phyloP scores from a whole-genome alignment of 192 early-diverging fungal species.

The Podila horticola region DNA sequence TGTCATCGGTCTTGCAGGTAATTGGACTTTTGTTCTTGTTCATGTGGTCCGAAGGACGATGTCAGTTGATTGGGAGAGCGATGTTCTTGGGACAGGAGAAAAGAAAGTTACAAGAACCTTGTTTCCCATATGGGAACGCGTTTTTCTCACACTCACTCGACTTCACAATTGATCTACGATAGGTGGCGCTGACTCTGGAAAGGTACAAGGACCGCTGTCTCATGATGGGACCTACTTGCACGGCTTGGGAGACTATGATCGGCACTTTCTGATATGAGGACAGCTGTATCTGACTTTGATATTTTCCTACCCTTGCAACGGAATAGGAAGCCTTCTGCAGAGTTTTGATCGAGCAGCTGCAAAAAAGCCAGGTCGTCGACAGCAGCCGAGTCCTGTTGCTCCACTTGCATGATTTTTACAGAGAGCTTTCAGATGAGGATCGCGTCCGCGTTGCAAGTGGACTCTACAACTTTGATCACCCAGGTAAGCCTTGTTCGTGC shows the following conservation, averaged over 20 bases:
- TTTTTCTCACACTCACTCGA: too few relatives aligned
- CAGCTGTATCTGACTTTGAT: too few relatives aligned
- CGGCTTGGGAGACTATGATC: background rate
- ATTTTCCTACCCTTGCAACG: too few relatives aligned
- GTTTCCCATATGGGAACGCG: too few relatives aligned
- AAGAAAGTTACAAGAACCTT: too few relatives aligned
- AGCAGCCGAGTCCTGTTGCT: conserved; percentile 62
- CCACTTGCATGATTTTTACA: conserved; percentile 75
- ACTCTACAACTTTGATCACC: conserved; percentile 76
- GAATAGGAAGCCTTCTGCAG: conserved; percentile 37
- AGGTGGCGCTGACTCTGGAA: conserved; percentile 50
- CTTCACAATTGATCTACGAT: background rate
- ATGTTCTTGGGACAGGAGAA: too few relatives aligned
- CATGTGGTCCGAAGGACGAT: background rate
- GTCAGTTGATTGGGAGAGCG: too few relatives aligned
- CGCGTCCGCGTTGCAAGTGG: conserved; percentile 56
- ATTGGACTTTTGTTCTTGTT: background rate
- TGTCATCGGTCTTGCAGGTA: conserved; percentile 43
- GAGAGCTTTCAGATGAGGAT: conserved; percentile 65
- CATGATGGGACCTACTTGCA: background rate
- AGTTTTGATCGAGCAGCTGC: conserved; percentile 47
- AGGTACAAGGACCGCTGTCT: conserved; percentile 11
- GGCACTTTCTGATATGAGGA: too few relatives aligned
- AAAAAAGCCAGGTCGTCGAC: conserved; percentile 55
- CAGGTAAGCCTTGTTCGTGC: conserved; percentile 38